phyloP scores from a whole-genome alignment of 208 protist species.

The Trypanosoma platydactyli region DNA sequence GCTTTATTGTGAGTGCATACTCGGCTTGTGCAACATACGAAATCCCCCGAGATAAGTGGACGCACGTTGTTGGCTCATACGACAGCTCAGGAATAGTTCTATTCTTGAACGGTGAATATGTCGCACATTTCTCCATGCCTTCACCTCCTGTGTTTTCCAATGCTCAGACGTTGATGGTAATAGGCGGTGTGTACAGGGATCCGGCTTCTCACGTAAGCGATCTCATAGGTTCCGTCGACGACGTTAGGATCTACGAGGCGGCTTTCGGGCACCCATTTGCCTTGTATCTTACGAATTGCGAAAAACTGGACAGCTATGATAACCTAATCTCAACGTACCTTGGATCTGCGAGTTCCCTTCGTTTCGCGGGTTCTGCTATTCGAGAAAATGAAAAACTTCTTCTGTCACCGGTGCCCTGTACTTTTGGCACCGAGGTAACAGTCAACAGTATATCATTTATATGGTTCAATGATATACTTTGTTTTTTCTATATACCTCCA shows the following conservation, averaged over 20 bases:
- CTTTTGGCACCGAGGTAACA: constrained; percentile 2
- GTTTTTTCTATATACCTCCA: neutral
- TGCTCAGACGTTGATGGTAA: constrained; percentile 4
- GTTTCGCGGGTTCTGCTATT: neutral
- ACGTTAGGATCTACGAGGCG: constrained; percentile 9
- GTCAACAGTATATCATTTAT: neutral
- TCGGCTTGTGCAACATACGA: neutral
- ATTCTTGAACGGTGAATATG: neutral
- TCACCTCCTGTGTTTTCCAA: neutral
- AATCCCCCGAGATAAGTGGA: neutral
- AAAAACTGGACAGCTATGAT: neutral
- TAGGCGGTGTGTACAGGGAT: constrained; percentile 13
- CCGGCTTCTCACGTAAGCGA: constrained; percentile 1
- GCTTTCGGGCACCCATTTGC: neutral
- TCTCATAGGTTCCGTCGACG: constrained; percentile 11
- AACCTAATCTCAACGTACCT: constrained; percentile 1
- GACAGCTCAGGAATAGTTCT: constrained; percentile 1
- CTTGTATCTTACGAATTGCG: constrained; percentile 8
- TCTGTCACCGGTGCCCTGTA: constrained; percentile 1
- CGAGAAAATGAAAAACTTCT: neutral
- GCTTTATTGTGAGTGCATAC: constrained; percentile 2
- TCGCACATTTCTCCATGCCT: neutral
- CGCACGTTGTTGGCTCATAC: constrained; percentile 6
- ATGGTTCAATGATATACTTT: neutral
- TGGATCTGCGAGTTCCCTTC: neutral